Conservation (phyloP, 2,329 filamentous ascomycete genomes). For the Penicillium sp. region DNA sequence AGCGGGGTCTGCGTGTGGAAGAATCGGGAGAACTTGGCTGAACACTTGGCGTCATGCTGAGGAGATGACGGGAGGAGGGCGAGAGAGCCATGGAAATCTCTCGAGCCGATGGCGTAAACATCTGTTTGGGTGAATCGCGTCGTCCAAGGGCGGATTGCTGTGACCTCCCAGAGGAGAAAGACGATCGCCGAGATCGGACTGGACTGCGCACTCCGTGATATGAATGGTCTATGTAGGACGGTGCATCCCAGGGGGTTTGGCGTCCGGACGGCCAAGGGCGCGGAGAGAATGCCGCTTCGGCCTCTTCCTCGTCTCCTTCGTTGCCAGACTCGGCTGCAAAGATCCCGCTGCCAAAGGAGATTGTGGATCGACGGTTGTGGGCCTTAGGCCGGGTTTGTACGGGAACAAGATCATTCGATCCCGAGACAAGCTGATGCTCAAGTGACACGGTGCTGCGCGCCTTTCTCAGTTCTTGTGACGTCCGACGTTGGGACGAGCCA, state of each 20-base stretch:
- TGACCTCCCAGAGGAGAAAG: slow-evolving; percentile 15
- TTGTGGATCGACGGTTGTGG: slow-evolving; percentile 16
- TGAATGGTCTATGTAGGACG: slow-evolving; percentile 2
- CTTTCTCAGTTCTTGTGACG: slow-evolving; percentile 13
- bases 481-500: slow-evolving; percentile 6
- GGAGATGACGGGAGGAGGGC: slow-evolving; percentile 20
- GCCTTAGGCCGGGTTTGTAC: slow-evolving; percentile 5
- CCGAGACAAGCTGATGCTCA: slow-evolving; percentile 10
- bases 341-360: slow-evolving; percentile 10
- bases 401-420: slow-evolving; percentile 10
- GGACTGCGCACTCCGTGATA: slow-evolving; percentile 10
- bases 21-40: slow-evolving; percentile 16
- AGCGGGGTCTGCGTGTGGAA: slow-evolving; percentile 6
- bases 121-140: slow-evolving; percentile 14
- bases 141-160: slow-evolving; percentile 5
- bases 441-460: slow-evolving; percentile 21
- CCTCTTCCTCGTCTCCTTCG: slow-evolving; percentile 21
- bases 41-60: slow-evolving; percentile 20
- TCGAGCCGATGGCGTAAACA: slow-evolving; percentile 9
- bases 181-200: slow-evolving; percentile 20
- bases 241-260: slow-evolving; percentile 12
- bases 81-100: slow-evolving; percentile 21
- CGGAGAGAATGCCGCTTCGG: slow-evolving; percentile 3
- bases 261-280: slow-evolving; percentile 1
- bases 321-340: slow-evolving; percentile 18